Conservation (phyloP, 495 filamentous ascomycete species). For the Hyaloscypha hepaticicola region DNA sequence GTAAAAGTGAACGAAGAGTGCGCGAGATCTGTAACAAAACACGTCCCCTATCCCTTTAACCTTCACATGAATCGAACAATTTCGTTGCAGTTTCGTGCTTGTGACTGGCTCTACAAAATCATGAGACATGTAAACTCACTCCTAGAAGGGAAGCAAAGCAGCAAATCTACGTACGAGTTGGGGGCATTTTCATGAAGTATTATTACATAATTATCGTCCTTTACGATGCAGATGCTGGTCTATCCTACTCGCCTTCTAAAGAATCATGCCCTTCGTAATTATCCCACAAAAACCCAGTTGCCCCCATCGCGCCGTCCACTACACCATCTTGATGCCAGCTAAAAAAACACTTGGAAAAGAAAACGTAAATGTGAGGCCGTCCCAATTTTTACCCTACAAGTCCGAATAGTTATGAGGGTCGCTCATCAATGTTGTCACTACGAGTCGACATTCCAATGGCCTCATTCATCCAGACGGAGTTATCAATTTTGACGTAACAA, state of each 20-base stretch:
- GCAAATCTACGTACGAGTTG: not conserved
- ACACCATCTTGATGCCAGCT: not conserved
- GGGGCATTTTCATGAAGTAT: constrained; percentile 2
- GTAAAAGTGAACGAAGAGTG: too few species aligned
- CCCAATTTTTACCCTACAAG: not conserved
- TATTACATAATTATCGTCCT: constrained; percentile 13
- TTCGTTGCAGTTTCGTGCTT: too few species aligned
- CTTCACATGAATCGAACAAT: too few species aligned
- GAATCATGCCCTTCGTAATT: not conserved
- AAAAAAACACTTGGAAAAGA: not conserved
- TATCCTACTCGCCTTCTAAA: not conserved
- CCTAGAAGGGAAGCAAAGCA: not conserved
- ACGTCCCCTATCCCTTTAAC: too few species aligned
- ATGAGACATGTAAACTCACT: too few species aligned
- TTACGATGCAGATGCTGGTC: constrained; percentile 12
- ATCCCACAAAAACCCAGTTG: not conserved
- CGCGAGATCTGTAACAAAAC: too few species aligned
- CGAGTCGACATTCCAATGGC: too few species aligned
- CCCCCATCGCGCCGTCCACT: not conserved
- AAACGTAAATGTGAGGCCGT: not conserved
- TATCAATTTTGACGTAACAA: too few species aligned
- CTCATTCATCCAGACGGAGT: too few species aligned
- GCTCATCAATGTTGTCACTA: not conserved
- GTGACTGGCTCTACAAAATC: too few species aligned
- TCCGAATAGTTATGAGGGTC: not conserved